Evolutionary conservation across 2,329 filamentous ascomycete genomes (phyloP).

Genomic region (Paraphoma sp.): DNA sequence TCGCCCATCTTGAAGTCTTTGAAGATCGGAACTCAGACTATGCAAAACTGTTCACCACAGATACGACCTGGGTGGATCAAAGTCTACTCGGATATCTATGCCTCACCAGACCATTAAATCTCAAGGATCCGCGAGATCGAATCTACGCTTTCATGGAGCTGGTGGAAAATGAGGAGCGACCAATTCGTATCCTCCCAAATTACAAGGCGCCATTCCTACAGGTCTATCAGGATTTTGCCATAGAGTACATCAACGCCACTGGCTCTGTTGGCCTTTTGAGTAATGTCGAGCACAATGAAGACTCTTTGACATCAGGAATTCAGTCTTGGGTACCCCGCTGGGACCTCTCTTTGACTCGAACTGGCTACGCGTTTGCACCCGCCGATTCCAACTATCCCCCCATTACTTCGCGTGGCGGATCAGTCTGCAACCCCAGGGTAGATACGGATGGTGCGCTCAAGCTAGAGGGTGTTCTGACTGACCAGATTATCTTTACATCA

Average conservation of each 20-base stretch:
- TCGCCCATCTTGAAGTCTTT: slow-evolving; percentile 5
- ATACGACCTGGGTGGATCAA: slow-evolving; percentile 4
- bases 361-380: slow-evolving; percentile 5
- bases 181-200: slow-evolving; percentile 7
- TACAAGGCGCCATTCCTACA: slow-evolving; percentile 9
- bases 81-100: slow-evolving; percentile 11
- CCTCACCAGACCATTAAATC: slow-evolving; percentile 8
- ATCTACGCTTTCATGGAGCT: slow-evolving; percentile 17
- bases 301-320: not conserved
- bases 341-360: slow-evolving; percentile 7
- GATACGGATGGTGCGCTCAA: not conserved
- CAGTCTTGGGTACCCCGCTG: slow-evolving; percentile 15
- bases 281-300: slow-evolving; percentile 8
- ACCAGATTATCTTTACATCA: not conserved
- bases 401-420: slow-evolving; percentile 1
- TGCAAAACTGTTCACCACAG: slow-evolving; percentile 4
- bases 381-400: slow-evolving; percentile 3
- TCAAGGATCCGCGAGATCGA: slow-evolving; percentile 11
- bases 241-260: slow-evolving; percentile 1
- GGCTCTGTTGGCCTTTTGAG: slow-evolving; percentile 9
- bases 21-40: slow-evolving; percentile 2
- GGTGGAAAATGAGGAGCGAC: slow-evolving; percentile 6
- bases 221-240: slow-evolving; percentile 14
- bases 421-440: not conserved
- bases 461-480: not conserved